Conservation (phyloP, 768 basidiomycete genomes). For the Russula compacta region DNA sequence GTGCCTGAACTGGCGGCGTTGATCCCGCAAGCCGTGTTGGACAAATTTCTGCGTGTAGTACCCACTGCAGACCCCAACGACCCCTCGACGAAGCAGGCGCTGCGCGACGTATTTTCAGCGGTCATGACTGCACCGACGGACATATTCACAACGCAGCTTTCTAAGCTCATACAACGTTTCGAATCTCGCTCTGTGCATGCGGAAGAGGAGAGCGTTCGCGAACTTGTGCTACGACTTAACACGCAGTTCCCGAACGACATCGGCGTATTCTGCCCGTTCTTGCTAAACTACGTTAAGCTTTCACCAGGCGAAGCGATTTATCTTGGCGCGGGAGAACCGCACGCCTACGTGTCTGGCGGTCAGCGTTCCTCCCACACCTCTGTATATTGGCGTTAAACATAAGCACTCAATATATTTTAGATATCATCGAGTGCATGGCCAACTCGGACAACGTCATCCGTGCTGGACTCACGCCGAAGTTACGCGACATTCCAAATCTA, state of each 20-base stretch:
- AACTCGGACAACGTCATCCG: constrained; percentile 99
- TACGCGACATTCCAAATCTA: constrained; percentile 88
- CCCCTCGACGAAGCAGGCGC: constrained; percentile 44
- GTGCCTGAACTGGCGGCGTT: constrained; percentile 74
- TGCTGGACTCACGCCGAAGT: constrained; percentile 94
- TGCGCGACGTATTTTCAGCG: constrained; percentile 72
- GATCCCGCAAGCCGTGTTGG: constrained; percentile 47
- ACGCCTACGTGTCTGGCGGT: constrained; percentile 95
- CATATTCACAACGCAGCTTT: constrained; percentile 45
- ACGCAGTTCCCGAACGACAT: constrained; percentile 86
- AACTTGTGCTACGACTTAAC: constrained; percentile 55
- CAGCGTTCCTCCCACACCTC: constrained; percentile 21
- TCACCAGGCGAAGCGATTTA: constrained; percentile 86
- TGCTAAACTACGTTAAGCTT: constrained; percentile 80
- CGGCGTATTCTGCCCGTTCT: constrained; percentile 84
- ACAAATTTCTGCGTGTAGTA: constrained; percentile 43
- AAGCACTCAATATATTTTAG: constrained; percentile 31
- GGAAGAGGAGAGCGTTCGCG: constrained; percentile 40
- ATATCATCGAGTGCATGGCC: constrained; percentile 99
- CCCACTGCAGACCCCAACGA: constrained; percentile 34
- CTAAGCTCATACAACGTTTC: constrained; percentile 55
- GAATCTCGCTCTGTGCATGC: constrained; percentile 31
- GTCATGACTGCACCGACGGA: constrained; percentile 72
- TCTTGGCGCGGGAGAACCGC: constrained; percentile 92
- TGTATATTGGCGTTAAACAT: neutral